Evolutionary conservation across 2,329 filamentous ascomycete genomes (phyloP).

Genomic region (Pseudogymnoascus sp.): DNA sequence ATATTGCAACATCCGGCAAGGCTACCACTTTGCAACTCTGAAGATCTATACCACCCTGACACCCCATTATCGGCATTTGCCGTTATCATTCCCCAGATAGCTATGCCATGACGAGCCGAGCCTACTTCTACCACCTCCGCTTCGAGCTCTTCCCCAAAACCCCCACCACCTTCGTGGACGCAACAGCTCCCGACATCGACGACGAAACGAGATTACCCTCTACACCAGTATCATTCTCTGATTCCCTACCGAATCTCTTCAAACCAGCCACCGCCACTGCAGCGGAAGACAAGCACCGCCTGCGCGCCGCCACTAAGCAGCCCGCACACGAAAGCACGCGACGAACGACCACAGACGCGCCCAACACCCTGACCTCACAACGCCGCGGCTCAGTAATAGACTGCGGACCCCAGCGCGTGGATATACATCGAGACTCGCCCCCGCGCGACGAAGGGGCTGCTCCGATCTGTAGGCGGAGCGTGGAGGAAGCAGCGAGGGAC

Average conservation of each 20-base stretch:
- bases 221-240: neutral
- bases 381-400: constrained; percentile 35
- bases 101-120: constrained; percentile 18
- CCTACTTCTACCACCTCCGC: constrained; percentile 58
- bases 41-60: neutral
- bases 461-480: constrained; percentile 17
- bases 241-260: neutral
- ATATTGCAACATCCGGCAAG: constrained; percentile 2
- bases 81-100: constrained; percentile 4
- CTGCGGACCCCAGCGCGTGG: constrained; percentile 33
- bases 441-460: neutral
- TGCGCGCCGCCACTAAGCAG: neutral
- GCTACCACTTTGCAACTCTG: neutral
- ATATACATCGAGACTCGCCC: neutral
- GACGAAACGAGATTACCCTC: neutral
- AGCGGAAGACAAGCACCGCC: neutral
- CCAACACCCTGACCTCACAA: neutral
- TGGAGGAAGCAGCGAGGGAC: constrained; percentile 48
- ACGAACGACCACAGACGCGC: neutral
- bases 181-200: neutral
- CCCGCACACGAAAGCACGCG: neutral
- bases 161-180: constrained; percentile 20
- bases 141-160: constrained; percentile 49
- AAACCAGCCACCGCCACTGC: neutral
- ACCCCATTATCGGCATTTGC: neutral